Evolutionary conservation across 306 rosid genomes (phyloP).

Genomic region (Quillaja saponaria): DNA sequence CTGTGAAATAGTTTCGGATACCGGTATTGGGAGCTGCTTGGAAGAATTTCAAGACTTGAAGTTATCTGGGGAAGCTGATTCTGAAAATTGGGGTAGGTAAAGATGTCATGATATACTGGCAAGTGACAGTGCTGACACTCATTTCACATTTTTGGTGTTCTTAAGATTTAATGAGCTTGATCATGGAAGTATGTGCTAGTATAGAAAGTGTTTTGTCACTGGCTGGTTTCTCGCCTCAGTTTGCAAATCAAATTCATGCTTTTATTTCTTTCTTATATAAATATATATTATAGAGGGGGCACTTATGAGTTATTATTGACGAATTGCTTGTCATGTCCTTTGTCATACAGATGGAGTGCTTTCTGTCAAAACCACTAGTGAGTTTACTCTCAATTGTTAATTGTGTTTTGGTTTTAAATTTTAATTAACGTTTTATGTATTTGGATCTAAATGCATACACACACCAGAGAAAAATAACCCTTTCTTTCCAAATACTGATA

Average conservation of each 20-base stretch:
- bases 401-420: conserved; percentile 12
- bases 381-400: conserved; percentile 34
- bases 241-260: too few species aligned
- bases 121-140: too few species aligned
- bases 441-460: not conserved
- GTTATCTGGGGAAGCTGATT: conserved; percentile 39
- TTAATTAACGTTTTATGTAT: not conserved
- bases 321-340: conserved; percentile 9
- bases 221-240: too few species aligned
- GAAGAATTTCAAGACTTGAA: conserved; percentile 62
- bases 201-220: too few species aligned
- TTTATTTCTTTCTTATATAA: too few species aligned
- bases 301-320: conserved; percentile 18
- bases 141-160: too few species aligned
- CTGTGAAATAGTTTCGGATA: conserved; percentile 69
- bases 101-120: conserved; percentile 1
- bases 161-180: too few species aligned
- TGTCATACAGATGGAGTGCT: conserved; percentile 73
- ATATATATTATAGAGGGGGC: not conserved
- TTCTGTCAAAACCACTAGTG: conserved; percentile 76
- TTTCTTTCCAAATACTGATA: not conserved
- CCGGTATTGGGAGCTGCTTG: conserved; percentile 74
- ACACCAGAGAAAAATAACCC: not conserved
- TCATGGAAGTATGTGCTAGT: too few species aligned
- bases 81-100: conserved; percentile 63